Percentiles rank a stretch among this genome's conserved stretches.
Evolutionary conservation across 441 rosid genomes (phyloP).

Genomic region (Gossypium trilobum): DNA sequence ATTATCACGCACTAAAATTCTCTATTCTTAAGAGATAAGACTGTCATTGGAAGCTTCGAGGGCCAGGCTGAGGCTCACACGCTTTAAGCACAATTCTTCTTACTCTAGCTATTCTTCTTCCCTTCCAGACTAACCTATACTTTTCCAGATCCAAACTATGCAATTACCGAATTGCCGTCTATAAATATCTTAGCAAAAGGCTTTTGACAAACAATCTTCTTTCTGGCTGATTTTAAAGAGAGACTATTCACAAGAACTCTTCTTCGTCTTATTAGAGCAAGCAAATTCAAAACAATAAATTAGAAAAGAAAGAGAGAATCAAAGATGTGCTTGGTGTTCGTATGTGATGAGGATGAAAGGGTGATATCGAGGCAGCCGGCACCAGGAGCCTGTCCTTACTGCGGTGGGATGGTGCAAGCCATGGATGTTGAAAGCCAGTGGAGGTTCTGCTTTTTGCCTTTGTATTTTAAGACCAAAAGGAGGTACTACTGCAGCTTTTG

Average conservation of each 20-base stretch:
- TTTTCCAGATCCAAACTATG: not conserved
- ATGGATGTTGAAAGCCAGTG: conserved; percentile 61
- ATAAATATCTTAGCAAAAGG: not conserved
- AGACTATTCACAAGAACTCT: no score
- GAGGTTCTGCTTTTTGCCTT: conserved; percentile 79
- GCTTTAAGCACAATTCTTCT: not conserved
- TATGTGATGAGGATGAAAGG: conserved; percentile 64
- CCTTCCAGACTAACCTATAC: not conserved
- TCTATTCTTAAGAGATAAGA: not conserved
- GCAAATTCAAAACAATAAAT: not conserved
- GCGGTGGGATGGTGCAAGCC: conserved; percentile 71
- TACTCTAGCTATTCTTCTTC: not conserved
- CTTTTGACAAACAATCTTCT: not conserved
- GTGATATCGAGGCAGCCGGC: conserved; percentile 62
- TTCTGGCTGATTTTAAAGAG: not conserved
- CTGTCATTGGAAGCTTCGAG: not conserved
- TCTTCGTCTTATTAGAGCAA: not conserved
- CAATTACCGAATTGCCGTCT: no score
- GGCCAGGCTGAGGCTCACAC: not conserved
- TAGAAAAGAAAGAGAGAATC: not conserved
- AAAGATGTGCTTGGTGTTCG: conserved; percentile 61
- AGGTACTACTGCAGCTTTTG: conserved; percentile 52
- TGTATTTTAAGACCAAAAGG: conserved; percentile 47
- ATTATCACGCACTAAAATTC: not conserved
- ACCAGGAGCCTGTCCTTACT: conserved; percentile 74